A percentile compares a stretch with the other conserved stretches of the same genome.
Conservation (phyloP, 202 grass and related monocot species). For the Carex sylvatica region DNA sequence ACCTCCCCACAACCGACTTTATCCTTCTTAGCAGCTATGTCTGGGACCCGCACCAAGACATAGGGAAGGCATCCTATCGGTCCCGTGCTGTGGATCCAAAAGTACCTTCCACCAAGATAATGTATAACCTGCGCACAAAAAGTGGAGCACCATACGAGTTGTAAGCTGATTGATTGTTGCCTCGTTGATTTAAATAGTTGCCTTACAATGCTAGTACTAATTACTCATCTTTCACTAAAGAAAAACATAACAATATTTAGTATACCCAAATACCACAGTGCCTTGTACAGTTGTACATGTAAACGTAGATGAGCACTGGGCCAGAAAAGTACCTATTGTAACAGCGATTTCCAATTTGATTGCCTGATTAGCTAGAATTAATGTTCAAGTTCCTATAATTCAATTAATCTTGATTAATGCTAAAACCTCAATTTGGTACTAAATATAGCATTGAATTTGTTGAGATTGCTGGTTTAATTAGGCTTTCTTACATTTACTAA, state of each 20-base stretch:
- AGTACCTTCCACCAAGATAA: conserved; percentile 49
- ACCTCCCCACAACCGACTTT: conserved; percentile 43
- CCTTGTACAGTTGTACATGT: not conserved
- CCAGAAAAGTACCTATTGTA: not conserved
- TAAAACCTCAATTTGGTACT: not conserved
- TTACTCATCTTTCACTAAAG: not conserved
- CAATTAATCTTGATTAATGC: not conserved
- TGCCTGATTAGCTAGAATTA: not conserved
- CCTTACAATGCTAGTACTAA: not conserved
- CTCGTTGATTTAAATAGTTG: not conserved
- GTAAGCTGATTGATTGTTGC: not conserved
- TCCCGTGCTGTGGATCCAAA: conserved; percentile 92
- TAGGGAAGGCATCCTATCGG: conserved; percentile 82
- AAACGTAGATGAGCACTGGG: not conserved
- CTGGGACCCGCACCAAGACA: conserved; percentile 39
- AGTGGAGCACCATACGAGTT: not conserved
- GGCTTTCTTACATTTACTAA: conserved; percentile 46
- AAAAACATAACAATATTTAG: not conserved
- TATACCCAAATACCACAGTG: not conserved
- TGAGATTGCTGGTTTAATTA: not conserved
- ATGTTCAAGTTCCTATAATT: not conserved
- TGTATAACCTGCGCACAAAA: conserved; percentile 38
- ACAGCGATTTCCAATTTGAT: not conserved
- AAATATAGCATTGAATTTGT: not conserved
- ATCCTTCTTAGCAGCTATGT: conserved; percentile 31